Evolutionary conservation across 331 rosid species (phyloP).

Genomic region (Malus hybrid): DNA sequence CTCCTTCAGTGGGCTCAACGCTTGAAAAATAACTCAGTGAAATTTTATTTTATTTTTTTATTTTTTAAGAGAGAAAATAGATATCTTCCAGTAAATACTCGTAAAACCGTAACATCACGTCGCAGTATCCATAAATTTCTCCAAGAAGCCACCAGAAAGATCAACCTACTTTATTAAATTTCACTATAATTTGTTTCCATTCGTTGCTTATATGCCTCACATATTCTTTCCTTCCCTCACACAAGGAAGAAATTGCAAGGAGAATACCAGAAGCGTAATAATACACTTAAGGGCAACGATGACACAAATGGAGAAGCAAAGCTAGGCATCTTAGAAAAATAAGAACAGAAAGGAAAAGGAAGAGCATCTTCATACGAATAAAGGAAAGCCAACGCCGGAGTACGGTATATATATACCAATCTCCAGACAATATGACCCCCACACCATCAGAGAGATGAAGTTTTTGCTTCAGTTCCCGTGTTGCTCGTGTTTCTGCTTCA

Average conservation of each 20-base stretch:
- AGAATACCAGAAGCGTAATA: background rate
- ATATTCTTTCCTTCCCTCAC: background rate
- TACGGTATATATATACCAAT: constrained; percentile 7
- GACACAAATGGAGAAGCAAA: constrained; percentile 14
- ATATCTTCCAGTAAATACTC: too few species aligned
- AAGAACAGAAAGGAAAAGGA: background rate
- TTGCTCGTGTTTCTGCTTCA: constrained; percentile 57
- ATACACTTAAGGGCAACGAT: background rate
- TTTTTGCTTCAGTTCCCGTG: constrained; percentile 49
- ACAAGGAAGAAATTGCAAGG: background rate
- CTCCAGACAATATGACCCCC: constrained; percentile 16
- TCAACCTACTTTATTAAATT: too few species aligned
- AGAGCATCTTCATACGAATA: constrained; percentile 20
- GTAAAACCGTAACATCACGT: too few species aligned
- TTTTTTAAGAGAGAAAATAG: too few species aligned
- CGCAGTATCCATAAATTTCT: too few species aligned
- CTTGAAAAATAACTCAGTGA: too few species aligned
- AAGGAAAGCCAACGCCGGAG: background rate
- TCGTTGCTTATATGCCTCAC: too few species aligned
- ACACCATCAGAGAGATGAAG: constrained; percentile 31
- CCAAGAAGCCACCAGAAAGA: too few species aligned
- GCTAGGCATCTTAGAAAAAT: constrained; percentile 23
- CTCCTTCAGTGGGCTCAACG: too few species aligned
- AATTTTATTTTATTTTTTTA: too few species aligned
- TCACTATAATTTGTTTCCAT: too few species aligned